These are phyloP conservation scores for Fistulinella prunicolor DNA, from an alignment of 768 basidiomycete genomes.

Conservation along the genomic window DNA sequence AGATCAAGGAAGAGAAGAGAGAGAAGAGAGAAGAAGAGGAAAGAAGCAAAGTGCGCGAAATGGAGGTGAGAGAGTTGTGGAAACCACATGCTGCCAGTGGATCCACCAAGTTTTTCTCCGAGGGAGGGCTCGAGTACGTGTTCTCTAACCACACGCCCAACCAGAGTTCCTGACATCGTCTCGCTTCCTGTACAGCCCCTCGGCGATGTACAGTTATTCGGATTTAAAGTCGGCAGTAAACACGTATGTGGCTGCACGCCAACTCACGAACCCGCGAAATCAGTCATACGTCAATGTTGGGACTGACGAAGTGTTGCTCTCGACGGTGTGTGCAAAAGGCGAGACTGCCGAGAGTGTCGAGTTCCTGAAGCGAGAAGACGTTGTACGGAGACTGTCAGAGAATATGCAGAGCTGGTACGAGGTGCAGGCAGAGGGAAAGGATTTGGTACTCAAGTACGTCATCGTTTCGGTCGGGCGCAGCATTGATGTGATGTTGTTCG, in stretches of 20 bases:
- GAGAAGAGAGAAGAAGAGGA: slow-evolving; percentile 51
- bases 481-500: not conserved
- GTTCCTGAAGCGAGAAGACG: slow-evolving; percentile 67
- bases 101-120: slow-evolving; percentile 60
- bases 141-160: no score
- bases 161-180: not conserved
- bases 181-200: slow-evolving; percentile 38
- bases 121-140: slow-evolving; percentile 59
- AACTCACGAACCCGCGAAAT: slow-evolving; percentile 63
- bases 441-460: slow-evolving; percentile 58
- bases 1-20: slow-evolving; percentile 59
- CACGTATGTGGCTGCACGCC: slow-evolving; percentile 56
- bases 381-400: slow-evolving; percentile 48
- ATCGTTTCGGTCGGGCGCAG: not conserved
- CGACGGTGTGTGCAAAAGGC: slow-evolving; percentile 37
- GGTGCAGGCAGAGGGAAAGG: slow-evolving; percentile 51
- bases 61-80: slow-evolving; percentile 69
- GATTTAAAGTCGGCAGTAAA: slow-evolving; percentile 60
- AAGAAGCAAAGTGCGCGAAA: slow-evolving; percentile 44
- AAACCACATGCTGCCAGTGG: slow-evolving; percentile 56
- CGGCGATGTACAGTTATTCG: slow-evolving; percentile 49
- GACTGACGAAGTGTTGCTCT: slow-evolving; percentile 41
- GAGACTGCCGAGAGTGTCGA: slow-evolving; percentile 35
- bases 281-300: slow-evolving; percentile 67
- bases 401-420: slow-evolving; percentile 82